Conservation (phyloP, 2,329 filamentous ascomycete species). For the Monosporascus sp. region DNA sequence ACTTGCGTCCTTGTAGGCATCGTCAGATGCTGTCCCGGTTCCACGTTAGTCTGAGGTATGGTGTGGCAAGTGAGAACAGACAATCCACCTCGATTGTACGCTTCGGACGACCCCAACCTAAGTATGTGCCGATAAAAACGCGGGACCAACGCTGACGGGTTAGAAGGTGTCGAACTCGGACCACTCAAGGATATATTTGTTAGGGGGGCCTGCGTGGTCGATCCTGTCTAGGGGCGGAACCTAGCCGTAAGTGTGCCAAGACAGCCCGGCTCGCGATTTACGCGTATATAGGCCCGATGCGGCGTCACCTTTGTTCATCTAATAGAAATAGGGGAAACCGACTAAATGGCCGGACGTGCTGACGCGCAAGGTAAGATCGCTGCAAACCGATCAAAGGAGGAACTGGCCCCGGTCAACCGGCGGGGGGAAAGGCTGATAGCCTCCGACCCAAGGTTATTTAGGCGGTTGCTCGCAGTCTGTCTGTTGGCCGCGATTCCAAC, state of each 20-base stretch:
- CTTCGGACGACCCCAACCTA: neutral
- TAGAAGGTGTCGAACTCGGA: neutral
- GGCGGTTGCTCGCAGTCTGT: too few relatives aligned
- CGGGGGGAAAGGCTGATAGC: neutral
- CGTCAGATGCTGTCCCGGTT: constrained; percentile 2
- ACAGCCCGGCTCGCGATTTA: neutral
- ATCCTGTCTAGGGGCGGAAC: neutral
- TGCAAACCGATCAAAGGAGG: neutral
- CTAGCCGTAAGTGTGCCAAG: neutral
- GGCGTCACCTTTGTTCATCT: neutral
- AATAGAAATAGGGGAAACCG: neutral
- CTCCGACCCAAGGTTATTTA: neutral
- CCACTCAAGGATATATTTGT: neutral
- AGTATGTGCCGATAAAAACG: neutral
- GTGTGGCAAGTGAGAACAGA: neutral
- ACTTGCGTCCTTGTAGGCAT: constrained; percentile 49
- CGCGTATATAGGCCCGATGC: neutral
- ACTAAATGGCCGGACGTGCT: neutral
- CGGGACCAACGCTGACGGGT: neutral
- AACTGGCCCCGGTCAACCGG: neutral
- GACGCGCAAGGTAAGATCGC: neutral
- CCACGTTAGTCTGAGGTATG: neutral
- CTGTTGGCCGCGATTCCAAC: neutral
- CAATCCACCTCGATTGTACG: neutral
- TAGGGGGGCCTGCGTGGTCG: neutral